phyloP scores from a whole-genome alignment of 805 yeast genomes.

The Cyberlindnera nakhonratchasimensis region DNA sequence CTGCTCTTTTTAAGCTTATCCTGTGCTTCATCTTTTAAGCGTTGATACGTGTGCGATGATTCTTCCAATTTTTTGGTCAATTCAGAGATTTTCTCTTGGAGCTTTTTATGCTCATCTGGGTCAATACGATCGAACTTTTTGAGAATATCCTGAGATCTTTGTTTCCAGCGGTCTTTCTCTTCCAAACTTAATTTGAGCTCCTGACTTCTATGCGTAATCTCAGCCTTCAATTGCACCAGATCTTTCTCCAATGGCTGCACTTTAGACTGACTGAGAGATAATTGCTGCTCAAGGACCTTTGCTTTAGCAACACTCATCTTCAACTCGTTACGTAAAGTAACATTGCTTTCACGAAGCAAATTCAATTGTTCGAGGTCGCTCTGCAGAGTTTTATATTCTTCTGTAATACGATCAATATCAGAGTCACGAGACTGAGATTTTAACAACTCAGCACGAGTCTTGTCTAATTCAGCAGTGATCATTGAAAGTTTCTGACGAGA shows the following conservation, averaged over 20 bases:
- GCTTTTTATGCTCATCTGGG: conserved; percentile 40
- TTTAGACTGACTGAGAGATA: conserved; percentile 31
- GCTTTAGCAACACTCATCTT: conserved; percentile 31
- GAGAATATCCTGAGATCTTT: conserved; percentile 45
- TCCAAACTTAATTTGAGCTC: conserved; percentile 44
- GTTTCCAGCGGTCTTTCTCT: conserved; percentile 60
- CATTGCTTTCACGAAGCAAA: conserved; percentile 64
- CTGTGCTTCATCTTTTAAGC: conserved; percentile 27
- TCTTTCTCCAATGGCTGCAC: conserved; percentile 45
- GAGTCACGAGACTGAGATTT: conserved; percentile 34
- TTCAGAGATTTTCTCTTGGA: conserved; percentile 31
- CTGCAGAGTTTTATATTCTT: conserved; percentile 43
- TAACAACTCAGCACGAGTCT: conserved; percentile 46
- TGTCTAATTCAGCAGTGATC: conserved; percentile 47
- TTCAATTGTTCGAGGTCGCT: conserved; percentile 59
- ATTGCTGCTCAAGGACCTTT: conserved; percentile 38
- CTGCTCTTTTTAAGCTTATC: conserved; percentile 27
- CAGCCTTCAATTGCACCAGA: conserved; percentile 36
- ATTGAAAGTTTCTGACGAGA: conserved; percentile 48
- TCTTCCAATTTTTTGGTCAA: conserved; percentile 22
- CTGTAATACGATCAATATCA: conserved; percentile 23
- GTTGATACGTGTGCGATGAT: conserved; percentile 19
- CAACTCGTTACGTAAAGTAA: conserved; percentile 55
- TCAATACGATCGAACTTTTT: conserved; percentile 45
- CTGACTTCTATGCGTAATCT: conserved; percentile 46